These are phyloP conservation scores for Lenwebbia sp. DNA, from an alignment of 345 rosid species.

Conservation along the genomic window DNA sequence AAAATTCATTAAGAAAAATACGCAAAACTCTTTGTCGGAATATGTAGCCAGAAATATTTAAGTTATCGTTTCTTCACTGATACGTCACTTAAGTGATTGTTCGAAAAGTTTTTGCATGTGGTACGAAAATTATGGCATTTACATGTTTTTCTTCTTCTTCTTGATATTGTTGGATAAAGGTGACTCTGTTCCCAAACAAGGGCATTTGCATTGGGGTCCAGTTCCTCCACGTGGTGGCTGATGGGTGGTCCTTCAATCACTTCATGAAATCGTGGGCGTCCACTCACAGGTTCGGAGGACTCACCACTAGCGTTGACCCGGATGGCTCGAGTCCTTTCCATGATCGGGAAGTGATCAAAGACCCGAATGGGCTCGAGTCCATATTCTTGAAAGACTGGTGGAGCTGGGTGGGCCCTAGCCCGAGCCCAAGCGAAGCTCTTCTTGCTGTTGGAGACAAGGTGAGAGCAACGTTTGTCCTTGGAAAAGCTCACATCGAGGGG, in stretches of 20 bases:
- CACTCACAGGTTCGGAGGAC: background rate
- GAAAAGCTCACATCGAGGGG: background rate
- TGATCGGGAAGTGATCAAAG: slow-evolving; percentile 8
- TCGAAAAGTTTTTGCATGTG: too few species aligned
- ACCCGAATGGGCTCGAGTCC: slow-evolving; percentile 5
- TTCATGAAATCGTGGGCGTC: slow-evolving; percentile 36
- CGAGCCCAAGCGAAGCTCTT: background rate
- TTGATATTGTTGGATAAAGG: background rate
- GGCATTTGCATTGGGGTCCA: slow-evolving; percentile 20
- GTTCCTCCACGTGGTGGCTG: slow-evolving; percentile 19
- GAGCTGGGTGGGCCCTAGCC: background rate
- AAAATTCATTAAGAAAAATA: too few species aligned
- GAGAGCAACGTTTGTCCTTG: slow-evolving; percentile 13
- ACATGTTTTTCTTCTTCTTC: too few species aligned
- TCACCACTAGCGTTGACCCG: background rate
- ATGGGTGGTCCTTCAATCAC: slow-evolving; percentile 21
- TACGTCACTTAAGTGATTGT: too few species aligned
- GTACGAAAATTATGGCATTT: too few species aligned
- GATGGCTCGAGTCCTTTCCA: background rate
- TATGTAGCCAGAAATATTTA: too few species aligned
- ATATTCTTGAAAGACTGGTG: background rate
- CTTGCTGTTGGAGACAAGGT: background rate
- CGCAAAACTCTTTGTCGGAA: too few species aligned
- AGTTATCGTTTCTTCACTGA: too few species aligned
- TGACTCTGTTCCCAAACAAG: slow-evolving; percentile 23